Conservation (phyloP, 2,329 filamentous ascomycete genomes). For the Ophiostoma australiae region DNA sequence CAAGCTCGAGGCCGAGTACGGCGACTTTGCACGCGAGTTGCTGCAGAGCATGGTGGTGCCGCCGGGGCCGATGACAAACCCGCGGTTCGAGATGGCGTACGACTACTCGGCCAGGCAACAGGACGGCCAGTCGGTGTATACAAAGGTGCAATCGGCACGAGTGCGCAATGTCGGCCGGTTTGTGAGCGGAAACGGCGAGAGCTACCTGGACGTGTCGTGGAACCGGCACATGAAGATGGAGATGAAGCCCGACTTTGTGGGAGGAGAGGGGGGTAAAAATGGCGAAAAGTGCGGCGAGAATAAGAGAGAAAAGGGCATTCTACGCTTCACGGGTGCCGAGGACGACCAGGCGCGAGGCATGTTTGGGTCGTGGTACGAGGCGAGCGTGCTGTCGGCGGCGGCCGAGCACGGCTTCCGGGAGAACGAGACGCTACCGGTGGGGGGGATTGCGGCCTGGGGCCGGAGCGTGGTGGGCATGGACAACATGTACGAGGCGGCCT, state of each 20-base stretch:
- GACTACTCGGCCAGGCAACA: conserved; percentile 17
- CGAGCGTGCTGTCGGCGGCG: conserved; percentile 30
- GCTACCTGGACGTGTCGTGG: conserved; percentile 29
- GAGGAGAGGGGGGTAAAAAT: background rate
- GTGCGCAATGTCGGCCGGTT: conserved; percentile 26
- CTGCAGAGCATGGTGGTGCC: conserved; percentile 29
- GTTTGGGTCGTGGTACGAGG: conserved; percentile 33
- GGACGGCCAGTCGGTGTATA: conserved; percentile 15
- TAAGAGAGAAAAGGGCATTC: background rate
- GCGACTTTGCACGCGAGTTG: conserved; percentile 30
- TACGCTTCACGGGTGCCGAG: conserved; percentile 20
- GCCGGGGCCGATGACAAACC: conserved; percentile 18
- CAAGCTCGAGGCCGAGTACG: conserved; percentile 28
- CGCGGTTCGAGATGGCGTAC: conserved; percentile 25
- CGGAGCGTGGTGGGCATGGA: conserved; percentile 20
- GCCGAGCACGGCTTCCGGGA: conserved; percentile 30
- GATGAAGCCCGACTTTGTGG: background rate
- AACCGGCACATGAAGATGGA: conserved; percentile 27
- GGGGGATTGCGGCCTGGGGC: conserved; percentile 31
- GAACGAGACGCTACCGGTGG: conserved; percentile 30
- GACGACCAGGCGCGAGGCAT: conserved; percentile 26
- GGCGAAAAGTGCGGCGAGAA: background rate
- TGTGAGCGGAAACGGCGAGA: conserved; percentile 24
- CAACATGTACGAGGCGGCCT: conserved; percentile 28
- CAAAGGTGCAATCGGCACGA: conserved; percentile 24